Evolutionary conservation across 176 grass and related monocot species (phyloP), one percentile per base, ranked within the genome.

Genomic region (Avena eriantha): DNA sequence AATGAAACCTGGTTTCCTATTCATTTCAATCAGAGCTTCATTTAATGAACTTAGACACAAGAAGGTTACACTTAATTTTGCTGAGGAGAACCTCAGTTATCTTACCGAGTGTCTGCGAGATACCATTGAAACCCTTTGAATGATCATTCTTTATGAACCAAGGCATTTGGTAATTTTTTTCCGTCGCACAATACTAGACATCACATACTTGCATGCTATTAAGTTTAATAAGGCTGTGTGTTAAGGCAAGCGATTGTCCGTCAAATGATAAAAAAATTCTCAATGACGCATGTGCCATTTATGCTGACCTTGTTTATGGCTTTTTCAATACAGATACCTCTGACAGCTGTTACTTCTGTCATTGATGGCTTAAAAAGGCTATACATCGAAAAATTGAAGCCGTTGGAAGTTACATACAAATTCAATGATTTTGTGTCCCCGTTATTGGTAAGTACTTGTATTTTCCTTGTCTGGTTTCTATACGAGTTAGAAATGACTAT

Each of bases 381-480:
- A 19, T 99, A 99, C 58, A 90, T 94, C 2, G 92, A 99, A 86
- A 99, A 97, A 81, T 60, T 99, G 86, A 99, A 99, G 85, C 94
- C 97, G 79, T 92, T 99, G 85, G 97, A 99, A 88, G 94, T 97
- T 92, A 83, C 97, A 63, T 99, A 99, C 69, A 92, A 87, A 75
- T 99, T 99, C 87, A 97, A 94, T 55, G 97, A 97, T 94, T 99
- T 99, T 76, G 92, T 90, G 51, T 97, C 92, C 65, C 92, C 94
- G 19, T 90, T 96, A 53, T 81, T 99, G 94, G 97, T 99, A 88
- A 69, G 69, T 70, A 82, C 57, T 55, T 76, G 47, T 61, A 55
- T 87, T 57, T 39, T 67, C 26, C 21, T 0, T 82, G 78, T 86
- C 18, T 74, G 18, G 36, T 67, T 80, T 90, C 29, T 65, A 8